These are phyloP conservation scores for Solanum hybrid DNA, from an alignment of 305 asterid species.

Conservation along the genomic window DNA sequence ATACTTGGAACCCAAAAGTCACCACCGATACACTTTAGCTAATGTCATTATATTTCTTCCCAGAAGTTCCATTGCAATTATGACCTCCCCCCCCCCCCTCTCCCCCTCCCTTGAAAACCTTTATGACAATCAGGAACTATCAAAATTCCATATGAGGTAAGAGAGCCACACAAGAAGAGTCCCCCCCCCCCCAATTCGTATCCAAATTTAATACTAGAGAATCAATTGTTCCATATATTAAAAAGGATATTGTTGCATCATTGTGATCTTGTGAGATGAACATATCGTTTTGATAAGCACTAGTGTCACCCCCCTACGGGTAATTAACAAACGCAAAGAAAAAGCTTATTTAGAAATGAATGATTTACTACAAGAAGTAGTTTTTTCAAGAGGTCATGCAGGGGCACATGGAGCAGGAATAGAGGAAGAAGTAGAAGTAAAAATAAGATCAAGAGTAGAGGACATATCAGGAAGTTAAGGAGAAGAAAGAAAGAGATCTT, in stretches of 20 bases:
- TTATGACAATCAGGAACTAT: not conserved
- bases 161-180: not conserved
- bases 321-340: not conserved
- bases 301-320: slow-evolving; percentile 24
- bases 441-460: not conserved
- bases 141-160: rapidly evolving
- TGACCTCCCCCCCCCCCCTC: not conserved
- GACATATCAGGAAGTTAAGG: not conserved
- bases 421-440: not conserved
- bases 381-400: not conserved
- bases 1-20: not conserved
- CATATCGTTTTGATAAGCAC: slow-evolving; percentile 15
- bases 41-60: no score
- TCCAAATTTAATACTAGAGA: slow-evolving; percentile 28
- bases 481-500: not conserved
- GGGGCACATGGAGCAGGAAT: not conserved
- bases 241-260: slow-evolving; percentile 42
- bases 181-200: slow-evolving; percentile 32
- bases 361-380: not conserved
- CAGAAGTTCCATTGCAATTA: no score
- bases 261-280: slow-evolving; percentile 46
- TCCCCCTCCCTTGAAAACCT: not conserved
- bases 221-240: slow-evolving; percentile 47
- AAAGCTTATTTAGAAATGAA: not conserved
- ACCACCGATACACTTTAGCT: not conserved